Base-by-base conservation (phyloP, 169 alveolate species). In the Cryptosporidium sp. region DNA sequence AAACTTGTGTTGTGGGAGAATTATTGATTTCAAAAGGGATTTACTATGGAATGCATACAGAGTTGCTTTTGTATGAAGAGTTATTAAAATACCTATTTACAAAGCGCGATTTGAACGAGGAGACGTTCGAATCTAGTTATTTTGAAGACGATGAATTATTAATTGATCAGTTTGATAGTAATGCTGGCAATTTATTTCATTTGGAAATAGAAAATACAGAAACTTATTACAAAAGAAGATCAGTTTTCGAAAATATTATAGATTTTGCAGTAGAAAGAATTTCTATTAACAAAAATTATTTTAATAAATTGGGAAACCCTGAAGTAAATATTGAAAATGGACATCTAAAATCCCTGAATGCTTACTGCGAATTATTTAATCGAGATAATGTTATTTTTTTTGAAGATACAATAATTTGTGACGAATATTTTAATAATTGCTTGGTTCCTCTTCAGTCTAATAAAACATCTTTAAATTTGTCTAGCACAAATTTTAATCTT, bases 51-150 rank as follows among this genome's bases (percentile, higher is more conserved):
- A 51, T 51, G 37, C 10, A n/a, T 23, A 51, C 68, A 18, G 39
- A 59, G 55, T n/a, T 31, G 18, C 33, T 26, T 16, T 31, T 73
- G 23, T 73, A 37, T 55, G 86, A 73, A 21, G 89, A 80, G 26
- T 41, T 80, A 26, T 6, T 80, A 18, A 23, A 26, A 59, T 80
- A 59, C 41, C 9, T 80, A 10, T 35, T 62, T 43, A 37, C 23
- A 18, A 59, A 61, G 23, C 89, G 75, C 43, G 33, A 26, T 26
- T 23, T 80, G 48, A 73, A 4, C 29, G 86, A 73, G 29, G 70
- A 52, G 35, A 39, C 31, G 6, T 73, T 55, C 55, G 86, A 73
- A 73, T 23, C 35, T 35, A 23, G 1, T 33, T 16, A 65, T 65
- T 16, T 33, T 16, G 71, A 65, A 65, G 71, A 37, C 10, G 10